Evolutionary conservation across 1,284 basidiomycete genomes (phyloP), one percentile per base, ranked within the genome.

Genomic region (Sporisorium exsertum): DNA sequence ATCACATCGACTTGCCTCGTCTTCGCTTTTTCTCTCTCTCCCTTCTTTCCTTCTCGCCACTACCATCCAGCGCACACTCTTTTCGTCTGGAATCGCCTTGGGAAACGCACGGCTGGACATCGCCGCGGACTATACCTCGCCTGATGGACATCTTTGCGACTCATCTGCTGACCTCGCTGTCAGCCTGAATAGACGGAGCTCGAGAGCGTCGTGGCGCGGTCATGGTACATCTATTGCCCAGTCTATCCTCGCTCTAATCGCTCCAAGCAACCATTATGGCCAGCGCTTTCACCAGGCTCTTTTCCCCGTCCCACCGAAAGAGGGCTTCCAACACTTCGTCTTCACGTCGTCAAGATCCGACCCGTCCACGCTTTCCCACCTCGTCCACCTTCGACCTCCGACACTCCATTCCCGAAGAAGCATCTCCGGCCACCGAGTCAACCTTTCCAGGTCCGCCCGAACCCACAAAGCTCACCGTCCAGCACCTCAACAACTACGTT

Each of bases 241-340:
- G 9, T 53, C 56, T 33, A 51, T 42, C 47, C 32, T 40, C 29
- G 26, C 10, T 45, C 20, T 13, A 33, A 46, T 53, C 20, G 42
- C 46, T 53, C 10, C 29, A 5, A 32, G 29, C 53, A 49, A 26
- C 2, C 40, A 37, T 15, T 37, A 72, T 72, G 70, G 70, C 70
- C 1, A 72, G 70, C 57, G 70, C 70, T 0, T 72, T 66, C 70
- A 59, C 70, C 26, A 60, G 61, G 53, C 64, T 72, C 56, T 72
- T 72, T 40, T 60, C 61, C 35, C 60, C 64, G 2, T 58, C 63
- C 5, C 60, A 72, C 18, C 70, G 70, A 49, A 72, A 72, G 42
- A 53, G 59, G 6, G 43, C 47, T 27, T 59, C 56, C 50, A 62
- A 37, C 50, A 32, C 62, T 13, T 62, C 61, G 6, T 60, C 60